Percentiles rank a stretch among this genome's conserved stretches.
Conservation (phyloP, 805 yeast species). For the Pichia exigua region DNA sequence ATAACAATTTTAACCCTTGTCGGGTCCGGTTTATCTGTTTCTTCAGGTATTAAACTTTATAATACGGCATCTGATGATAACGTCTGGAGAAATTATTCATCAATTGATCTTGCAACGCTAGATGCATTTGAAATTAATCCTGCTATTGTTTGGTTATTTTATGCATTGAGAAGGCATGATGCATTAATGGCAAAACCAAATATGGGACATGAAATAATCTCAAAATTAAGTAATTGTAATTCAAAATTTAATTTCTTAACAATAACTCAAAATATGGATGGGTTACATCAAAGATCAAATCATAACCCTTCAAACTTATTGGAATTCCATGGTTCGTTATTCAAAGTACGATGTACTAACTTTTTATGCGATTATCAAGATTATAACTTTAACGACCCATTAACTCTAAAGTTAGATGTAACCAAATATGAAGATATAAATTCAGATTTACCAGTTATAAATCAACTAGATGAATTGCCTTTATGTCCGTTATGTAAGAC, state of each 20-base stretch:
- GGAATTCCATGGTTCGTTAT: constrained; percentile 76
- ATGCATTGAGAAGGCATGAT: constrained; percentile 55
- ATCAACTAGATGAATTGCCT: constrained; percentile 47
- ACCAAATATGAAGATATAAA: constrained; percentile 8
- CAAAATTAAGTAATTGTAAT: constrained; percentile 44
- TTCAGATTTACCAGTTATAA: constrained; percentile 30
- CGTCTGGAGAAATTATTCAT: constrained; percentile 63
- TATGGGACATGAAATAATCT: constrained; percentile 62
- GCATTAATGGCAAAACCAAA: constrained; percentile 70
- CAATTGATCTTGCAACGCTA: constrained; percentile 84
- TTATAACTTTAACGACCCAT: constrained; percentile 46
- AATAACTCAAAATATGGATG: constrained; percentile 81
- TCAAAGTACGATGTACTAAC: constrained; percentile 65
- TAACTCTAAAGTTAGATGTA: constrained; percentile 33
- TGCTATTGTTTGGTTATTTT: constrained; percentile 85
- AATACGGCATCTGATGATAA: constrained; percentile 58
- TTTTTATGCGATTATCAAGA: constrained; percentile 57
- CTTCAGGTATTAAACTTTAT: constrained; percentile 71
- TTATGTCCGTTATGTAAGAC: constrained; percentile 72
- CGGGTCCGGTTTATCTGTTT: constrained; percentile 78
- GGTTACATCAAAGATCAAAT: constrained; percentile 57
- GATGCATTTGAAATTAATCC: constrained; percentile 84
- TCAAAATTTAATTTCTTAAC: constrained; percentile 41
- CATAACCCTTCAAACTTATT: constrained; percentile 46
- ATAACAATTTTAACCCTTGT: constrained; percentile 43